These are phyloP conservation scores for Cicer arietinum DNA, from an alignment of 306 rosid genomes.

Conservation along the genomic window DNA sequence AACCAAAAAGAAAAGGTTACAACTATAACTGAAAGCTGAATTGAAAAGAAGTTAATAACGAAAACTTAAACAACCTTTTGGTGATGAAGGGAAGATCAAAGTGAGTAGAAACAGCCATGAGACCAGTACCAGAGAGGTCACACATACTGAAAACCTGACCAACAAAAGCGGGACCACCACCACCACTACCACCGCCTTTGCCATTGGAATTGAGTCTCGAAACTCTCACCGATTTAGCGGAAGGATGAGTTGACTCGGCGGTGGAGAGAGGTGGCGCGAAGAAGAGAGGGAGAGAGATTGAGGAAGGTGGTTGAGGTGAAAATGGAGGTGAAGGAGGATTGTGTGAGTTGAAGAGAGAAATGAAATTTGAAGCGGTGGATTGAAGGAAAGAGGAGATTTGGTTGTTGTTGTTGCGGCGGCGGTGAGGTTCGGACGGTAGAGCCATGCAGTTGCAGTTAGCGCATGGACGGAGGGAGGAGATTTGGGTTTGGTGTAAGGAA, in stretches of 20 bases:
- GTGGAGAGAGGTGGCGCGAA: slow-evolving; percentile 50
- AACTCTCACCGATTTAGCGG: slow-evolving; percentile 68
- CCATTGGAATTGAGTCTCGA: slow-evolving; percentile 52
- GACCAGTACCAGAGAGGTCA: slow-evolving; percentile 97
- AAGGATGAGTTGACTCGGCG: slow-evolving; percentile 48
- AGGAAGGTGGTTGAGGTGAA: slow-evolving; percentile 16
- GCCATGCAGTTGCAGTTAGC: slow-evolving; percentile 62
- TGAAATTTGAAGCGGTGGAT: slow-evolving; percentile 65
- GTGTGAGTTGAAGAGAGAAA: slow-evolving; percentile 56
- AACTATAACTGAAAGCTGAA: not conserved
- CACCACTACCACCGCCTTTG: slow-evolving; percentile 50
- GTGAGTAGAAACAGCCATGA: slow-evolving; percentile 95
- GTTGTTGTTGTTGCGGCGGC: slow-evolving; percentile 36
- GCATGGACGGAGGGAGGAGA: slow-evolving; percentile 10
- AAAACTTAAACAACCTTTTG: slow-evolving; percentile 59
- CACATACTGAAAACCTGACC: slow-evolving; percentile 99
- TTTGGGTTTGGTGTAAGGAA: not conserved
- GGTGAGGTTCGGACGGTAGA: slow-evolving; percentile 55
- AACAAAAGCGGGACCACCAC: slow-evolving; percentile 90
- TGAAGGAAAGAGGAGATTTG: slow-evolving; percentile 63
- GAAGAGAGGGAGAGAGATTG: slow-evolving; percentile 58
- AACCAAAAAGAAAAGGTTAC: not conserved
- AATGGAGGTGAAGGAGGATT: slow-evolving; percentile 44
- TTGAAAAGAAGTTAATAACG: not conserved
- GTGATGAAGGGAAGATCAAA: slow-evolving; percentile 88